Base-by-base conservation (phyloP, 805 yeast species). In the Priceomyces melissophilus region DNA sequence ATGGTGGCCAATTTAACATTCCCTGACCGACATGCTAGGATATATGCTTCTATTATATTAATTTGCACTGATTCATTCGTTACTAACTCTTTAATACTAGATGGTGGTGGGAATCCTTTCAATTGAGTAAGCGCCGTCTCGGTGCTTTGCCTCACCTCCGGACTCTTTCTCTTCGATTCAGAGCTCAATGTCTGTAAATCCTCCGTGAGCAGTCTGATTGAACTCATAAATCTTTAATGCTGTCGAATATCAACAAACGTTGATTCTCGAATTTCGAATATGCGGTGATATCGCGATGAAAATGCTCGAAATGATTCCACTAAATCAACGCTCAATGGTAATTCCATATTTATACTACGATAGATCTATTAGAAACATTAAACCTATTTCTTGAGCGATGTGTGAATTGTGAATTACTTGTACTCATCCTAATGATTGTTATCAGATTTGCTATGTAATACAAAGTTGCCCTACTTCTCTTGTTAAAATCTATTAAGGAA, bases 1-100 rank as follows among this genome's bases (percentile, higher is more conserved):
- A 83, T 71, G 2, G 85, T 71, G 16, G 84, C 78, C 47, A 85
- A 71, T 54, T 87, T 87, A 7, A 85, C 82, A 60, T 84, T 87
- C 37, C 85, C 76, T 0, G 91, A 75, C 9, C 81, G 75, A 50
- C 95, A 84, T 0, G 95, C 81, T 36, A 82, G 58, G 10, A 86
- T 57, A 44, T 87, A 82, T 0, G 97, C 96, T 3, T 71, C 63
- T 11, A 52, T 25, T 8, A 58, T 33, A 3, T 37, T 42, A 7
- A 47, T 35, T 35, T 48, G 55, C 9, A 43, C 42, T 4, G 41
- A 45, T 11, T 46, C 38, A 23, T 46, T 31, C 11, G 35, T 27
- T 28, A 46, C 39, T 14, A 25, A 5, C 3, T 84, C 44, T 4
- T 35, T 32, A 8, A 52, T 43, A 11, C 42, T 25, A 2, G 33